Conservation (phyloP, 1,284 basidiomycete species). For the Leccinum laetum region DNA sequence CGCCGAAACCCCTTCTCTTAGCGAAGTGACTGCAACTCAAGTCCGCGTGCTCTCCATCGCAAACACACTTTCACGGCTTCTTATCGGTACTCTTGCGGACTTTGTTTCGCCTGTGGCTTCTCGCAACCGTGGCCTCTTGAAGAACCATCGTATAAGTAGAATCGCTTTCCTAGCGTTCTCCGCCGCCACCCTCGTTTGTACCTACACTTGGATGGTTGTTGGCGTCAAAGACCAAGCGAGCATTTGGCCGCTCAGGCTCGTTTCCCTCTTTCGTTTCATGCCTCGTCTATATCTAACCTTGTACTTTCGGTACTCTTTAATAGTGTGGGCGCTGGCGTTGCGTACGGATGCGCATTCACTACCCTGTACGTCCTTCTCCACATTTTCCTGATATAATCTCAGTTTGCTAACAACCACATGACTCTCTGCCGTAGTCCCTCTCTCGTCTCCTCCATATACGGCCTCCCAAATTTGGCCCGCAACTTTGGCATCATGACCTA, state of each 20-base stretch:
- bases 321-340: slow-evolving; percentile 59
- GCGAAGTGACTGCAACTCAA: slow-evolving; percentile 50
- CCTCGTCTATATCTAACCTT: slow-evolving; percentile 4
- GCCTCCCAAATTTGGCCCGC: slow-evolving; percentile 61
- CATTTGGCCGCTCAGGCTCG: slow-evolving; percentile 65
- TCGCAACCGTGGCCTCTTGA: slow-evolving; percentile 32
- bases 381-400: too few relatives aligned
- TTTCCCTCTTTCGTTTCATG: background rate
- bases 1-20: slow-evolving; percentile 23
- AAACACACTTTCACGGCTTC: slow-evolving; percentile 67
- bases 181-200: slow-evolving; percentile 45
- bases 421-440: slow-evolving; percentile 49
- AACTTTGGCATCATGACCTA: slow-evolving; percentile 76
- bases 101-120: slow-evolving; percentile 59
- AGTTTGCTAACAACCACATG: background rate
- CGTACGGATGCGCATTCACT: slow-evolving; percentile 71
- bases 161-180: slow-evolving; percentile 56
- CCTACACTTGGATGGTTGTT: slow-evolving; percentile 55
- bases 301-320: background rate
- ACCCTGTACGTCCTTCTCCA: slow-evolving; percentile 50
- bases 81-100: slow-evolving; percentile 71
- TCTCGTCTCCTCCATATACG: slow-evolving; percentile 70
- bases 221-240: slow-evolving; percentile 46
- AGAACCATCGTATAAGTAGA: slow-evolving; percentile 59
- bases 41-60: slow-evolving; percentile 68